Percentiles rank a stretch among this genome's conserved stretches.
These are phyloP conservation scores for Ilyonectria mors-panacis DNA, from an alignment of 2,329 filamentous ascomycete species.

Conservation along the genomic window DNA sequence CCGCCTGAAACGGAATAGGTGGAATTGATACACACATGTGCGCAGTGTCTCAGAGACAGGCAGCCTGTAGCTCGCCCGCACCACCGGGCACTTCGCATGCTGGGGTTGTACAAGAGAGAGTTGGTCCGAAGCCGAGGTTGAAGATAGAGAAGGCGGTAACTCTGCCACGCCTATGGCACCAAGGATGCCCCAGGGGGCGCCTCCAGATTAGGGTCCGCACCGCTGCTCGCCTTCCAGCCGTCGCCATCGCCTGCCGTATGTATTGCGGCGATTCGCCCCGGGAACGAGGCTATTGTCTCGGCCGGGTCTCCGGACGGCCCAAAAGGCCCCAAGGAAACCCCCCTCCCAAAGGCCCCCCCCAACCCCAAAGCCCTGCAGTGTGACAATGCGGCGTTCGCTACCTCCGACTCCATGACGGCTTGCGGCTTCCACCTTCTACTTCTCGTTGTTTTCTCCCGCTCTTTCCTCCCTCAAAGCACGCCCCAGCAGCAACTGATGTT, in stretches of 20 bases:
- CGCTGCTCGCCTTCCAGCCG: background rate
- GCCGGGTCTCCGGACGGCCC: constrained; percentile 30
- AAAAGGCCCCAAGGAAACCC: constrained; percentile 11
- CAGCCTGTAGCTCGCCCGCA: background rate
- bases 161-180: constrained; percentile 16
- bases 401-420: constrained; percentile 14
- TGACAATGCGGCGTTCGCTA: constrained; percentile 2
- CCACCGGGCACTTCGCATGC: background rate
- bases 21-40: constrained; percentile 5
- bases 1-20: constrained; percentile 17
- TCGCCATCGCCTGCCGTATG: constrained; percentile 21
- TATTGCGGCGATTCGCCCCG: constrained; percentile 19
- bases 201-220: background rate
- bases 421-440: constrained; percentile 1
- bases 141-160: background rate
- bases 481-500: constrained; percentile 10
- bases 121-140: background rate
- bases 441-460: constrained; percentile 26
- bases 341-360: background rate
- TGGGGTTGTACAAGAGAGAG: background rate
- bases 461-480: constrained; percentile 15
- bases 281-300: constrained; percentile 39
- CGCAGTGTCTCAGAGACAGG: constrained; percentile 12
- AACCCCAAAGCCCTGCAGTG: constrained; percentile 9
- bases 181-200: constrained; percentile 3